These are phyloP conservation scores for Thelonectria olida DNA, from an alignment of 2,329 filamentous ascomycete genomes.

Conservation along the genomic window DNA sequence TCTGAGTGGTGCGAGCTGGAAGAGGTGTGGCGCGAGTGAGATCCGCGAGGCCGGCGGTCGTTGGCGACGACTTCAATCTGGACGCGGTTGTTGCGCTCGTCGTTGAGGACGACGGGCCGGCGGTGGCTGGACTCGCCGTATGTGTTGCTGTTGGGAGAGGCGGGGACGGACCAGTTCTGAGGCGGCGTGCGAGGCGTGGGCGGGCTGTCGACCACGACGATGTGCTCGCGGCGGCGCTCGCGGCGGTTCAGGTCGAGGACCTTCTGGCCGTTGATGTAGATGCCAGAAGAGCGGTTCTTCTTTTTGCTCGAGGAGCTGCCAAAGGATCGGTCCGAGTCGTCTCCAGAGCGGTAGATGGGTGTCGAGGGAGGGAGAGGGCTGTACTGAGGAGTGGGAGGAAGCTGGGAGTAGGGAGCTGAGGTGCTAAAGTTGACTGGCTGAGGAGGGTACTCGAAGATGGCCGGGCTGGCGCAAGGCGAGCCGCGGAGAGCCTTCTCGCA, in stretches of 20 bases:
- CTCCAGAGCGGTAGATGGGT: conserved; percentile 48
- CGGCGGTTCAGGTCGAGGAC: conserved; percentile 46
- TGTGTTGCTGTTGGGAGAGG: conserved; percentile 47
- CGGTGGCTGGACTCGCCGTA: conserved; percentile 38
- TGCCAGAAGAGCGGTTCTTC: conserved; percentile 45
- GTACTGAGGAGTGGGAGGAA: conserved; percentile 54
- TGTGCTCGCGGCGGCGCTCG: conserved; percentile 51
- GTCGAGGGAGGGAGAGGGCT: conserved; percentile 42
- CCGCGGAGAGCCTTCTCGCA: conserved; percentile 52
- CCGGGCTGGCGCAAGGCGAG: conserved; percentile 53
- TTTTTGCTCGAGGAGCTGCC: conserved; percentile 43
- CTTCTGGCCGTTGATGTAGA: conserved; percentile 51
- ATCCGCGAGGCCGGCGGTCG: conserved; percentile 33
- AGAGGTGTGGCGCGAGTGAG: conserved; percentile 49
- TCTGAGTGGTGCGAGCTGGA: conserved; percentile 47
- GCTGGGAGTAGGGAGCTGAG: conserved; percentile 43
- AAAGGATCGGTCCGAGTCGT: conserved; percentile 49
- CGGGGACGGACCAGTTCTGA: conserved; percentile 51
- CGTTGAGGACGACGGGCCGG: conserved; percentile 48
- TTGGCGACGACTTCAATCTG: conserved; percentile 50
- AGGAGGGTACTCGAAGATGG: conserved; percentile 52
- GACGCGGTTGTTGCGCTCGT: conserved; percentile 47
- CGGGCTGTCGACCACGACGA: conserved; percentile 55
- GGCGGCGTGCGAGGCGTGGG: conserved; percentile 58
- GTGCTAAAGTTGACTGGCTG: conserved; percentile 47